These are phyloP conservation scores for Diaporthe eres DNA, from an alignment of 2,329 filamentous ascomycete species.

Conservation along the genomic window DNA sequence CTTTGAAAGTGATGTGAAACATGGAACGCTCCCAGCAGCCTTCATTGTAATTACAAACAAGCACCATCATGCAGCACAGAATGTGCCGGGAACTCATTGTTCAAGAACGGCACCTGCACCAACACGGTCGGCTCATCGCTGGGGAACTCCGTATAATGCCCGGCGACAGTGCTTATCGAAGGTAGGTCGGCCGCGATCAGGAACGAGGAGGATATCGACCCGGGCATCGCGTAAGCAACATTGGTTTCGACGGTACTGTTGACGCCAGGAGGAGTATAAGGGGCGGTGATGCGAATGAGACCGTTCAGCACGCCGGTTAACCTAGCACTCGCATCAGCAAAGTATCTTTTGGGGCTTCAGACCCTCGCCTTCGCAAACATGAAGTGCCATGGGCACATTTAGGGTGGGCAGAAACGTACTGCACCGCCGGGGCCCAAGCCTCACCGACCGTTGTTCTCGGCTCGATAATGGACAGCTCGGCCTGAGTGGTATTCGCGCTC, in stretches of 20 bases:
- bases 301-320: constrained; percentile 52
- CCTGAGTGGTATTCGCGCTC: constrained; percentile 47
- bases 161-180: constrained; percentile 47
- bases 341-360: background rate
- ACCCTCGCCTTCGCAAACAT: background rate
- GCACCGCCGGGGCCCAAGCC: constrained; percentile 52
- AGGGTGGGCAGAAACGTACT: constrained; percentile 44
- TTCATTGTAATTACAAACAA: constrained; percentile 39
- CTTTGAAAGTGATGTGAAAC: background rate
- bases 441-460: constrained; percentile 50
- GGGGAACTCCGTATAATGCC: constrained; percentile 54
- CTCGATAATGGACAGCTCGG: constrained; percentile 51
- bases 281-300: constrained; percentile 51
- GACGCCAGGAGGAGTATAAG: constrained; percentile 40
- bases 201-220: constrained; percentile 49
- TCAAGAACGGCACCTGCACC: constrained; percentile 50
- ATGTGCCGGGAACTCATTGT: constrained; percentile 47
- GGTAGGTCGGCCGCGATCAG: constrained; percentile 51
- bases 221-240: constrained; percentile 50
- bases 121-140: constrained; percentile 51
- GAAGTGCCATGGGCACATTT: background rate
- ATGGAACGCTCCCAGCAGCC: too few species aligned
- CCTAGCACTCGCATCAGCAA: constrained; percentile 39
- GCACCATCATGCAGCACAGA: constrained; percentile 50
- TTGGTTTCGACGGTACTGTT: constrained; percentile 39